Conservation (phyloP, 2,329 filamentous ascomycete species). For the Colletotrichum australisinense region DNA sequence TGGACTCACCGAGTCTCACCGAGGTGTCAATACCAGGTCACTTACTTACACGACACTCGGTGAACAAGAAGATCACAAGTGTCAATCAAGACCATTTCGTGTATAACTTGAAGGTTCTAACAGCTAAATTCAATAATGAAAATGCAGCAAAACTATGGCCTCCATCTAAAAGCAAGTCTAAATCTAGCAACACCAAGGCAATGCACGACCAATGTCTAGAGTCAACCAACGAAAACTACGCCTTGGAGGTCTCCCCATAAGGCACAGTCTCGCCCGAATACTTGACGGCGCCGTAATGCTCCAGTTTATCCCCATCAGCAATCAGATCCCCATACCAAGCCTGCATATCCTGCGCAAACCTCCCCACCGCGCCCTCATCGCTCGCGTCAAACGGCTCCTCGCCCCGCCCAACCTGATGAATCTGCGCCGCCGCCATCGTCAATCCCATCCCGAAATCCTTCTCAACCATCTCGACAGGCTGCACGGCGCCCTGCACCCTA, state of each 20-base stretch:
- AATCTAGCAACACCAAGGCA: background rate
- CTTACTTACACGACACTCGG: background rate
- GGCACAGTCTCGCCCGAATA: slow-evolving; percentile 36
- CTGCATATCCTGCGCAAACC: slow-evolving; percentile 39
- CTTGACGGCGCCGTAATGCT: slow-evolving; percentile 39
- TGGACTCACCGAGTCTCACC: background rate
- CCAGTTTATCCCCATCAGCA: slow-evolving; percentile 43
- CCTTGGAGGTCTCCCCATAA: background rate
- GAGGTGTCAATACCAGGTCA: background rate
- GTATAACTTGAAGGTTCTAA: background rate
- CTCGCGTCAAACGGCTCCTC: slow-evolving; percentile 42
- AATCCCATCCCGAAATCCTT: slow-evolving; percentile 7
- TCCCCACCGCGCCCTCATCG: slow-evolving; percentile 37
- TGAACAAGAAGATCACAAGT: background rate
- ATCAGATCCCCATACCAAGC: slow-evolving; percentile 38
- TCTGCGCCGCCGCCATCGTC: slow-evolving; percentile 5
- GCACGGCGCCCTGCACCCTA: slow-evolving; percentile 7
- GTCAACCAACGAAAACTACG: background rate
- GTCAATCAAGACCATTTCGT: background rate
- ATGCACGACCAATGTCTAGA: background rate
- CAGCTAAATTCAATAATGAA: background rate
- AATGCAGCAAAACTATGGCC: too few species aligned
- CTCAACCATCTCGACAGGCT: slow-evolving; percentile 18
- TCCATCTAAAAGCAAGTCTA: background rate
- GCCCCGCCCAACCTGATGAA: slow-evolving; percentile 19